Base-by-base conservation (phyloP, 805 yeast species). In the Debaryomyces maramus region DNA sequence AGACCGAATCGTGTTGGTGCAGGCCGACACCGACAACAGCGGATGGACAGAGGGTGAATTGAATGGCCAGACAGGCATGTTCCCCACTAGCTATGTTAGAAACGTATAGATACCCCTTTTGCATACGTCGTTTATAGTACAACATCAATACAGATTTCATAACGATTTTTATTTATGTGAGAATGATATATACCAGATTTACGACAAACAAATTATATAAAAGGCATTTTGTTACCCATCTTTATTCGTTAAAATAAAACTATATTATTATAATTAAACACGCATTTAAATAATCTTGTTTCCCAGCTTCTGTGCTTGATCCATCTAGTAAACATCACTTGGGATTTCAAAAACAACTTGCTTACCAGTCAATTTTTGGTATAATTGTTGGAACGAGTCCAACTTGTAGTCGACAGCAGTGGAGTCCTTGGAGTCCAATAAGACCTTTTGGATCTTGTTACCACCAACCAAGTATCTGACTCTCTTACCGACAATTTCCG, bases 401-500 rank as follows among this genome's bases (percentile, higher is more conserved):
- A 91, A 85, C 82, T 93, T 93, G 89, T 93, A 88, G 78, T 91
- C 98, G 67, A 93, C 90, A 69, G 88, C 81, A 64, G 89, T 83
- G 60, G 95, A 85, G 75, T 91, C 97, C 86, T 93, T 93, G 70
- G 96, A 86, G 83, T 90, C 96, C 70, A 91, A 85, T 75, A 88
- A 83, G 58, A 91, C 91, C 82, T 93, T 93, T 78, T 91, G 95
- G 77, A 91, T 83, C 81, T 88, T 91, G 88, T 84, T 81, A 77
- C 99, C 99, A 77, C 98, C 98, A 65, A 88, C 95, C 72, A 88
- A 82, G 88, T 87, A 90, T 84, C 97, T 89, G 70, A 88, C 91
- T 81, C 99, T 89, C 89, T 93, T 93, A 76, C 99, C 99, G 60
- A 85, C 82, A 67, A 91, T 91, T 82, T 91, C 97, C 61, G 98